phyloP scores from a whole-genome alignment of 2,329 filamentous ascomycete genomes.

The Trichoderma atrobrunneum region DNA sequence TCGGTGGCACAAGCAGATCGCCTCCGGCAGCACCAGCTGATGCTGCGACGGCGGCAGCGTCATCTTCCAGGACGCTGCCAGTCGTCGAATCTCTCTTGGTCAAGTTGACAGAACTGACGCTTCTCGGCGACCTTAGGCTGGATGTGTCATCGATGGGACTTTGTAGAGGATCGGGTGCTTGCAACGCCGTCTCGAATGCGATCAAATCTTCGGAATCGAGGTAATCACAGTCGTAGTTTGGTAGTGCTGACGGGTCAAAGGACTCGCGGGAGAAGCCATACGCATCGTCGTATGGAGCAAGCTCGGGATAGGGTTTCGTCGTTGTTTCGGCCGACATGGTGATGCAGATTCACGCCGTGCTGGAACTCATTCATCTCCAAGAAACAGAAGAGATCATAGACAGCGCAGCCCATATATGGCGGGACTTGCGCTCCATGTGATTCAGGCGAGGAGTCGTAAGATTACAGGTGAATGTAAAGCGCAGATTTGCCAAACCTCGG shows the following conservation, averaged over 20 bases:
- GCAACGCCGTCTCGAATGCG: conserved; percentile 76
- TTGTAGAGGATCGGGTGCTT: conserved; percentile 73
- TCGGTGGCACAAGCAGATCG: conserved; percentile 29
- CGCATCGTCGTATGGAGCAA: conserved; percentile 18
- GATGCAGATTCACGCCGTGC: background rate
- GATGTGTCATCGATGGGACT: conserved; percentile 53
- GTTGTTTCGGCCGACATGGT: background rate
- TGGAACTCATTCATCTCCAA: background rate
- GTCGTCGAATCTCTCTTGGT: conserved; percentile 42
- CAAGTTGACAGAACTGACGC: conserved; percentile 40
- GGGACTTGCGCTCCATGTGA: background rate
- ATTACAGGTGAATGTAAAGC: background rate
- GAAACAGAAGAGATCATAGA: background rate
- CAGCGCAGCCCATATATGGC: background rate
- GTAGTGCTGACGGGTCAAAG: conserved; percentile 68
- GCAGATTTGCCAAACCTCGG: background rate
- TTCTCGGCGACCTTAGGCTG: conserved; percentile 42
- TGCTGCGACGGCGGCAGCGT: conserved; percentile 37
- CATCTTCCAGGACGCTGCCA: conserved; percentile 31
- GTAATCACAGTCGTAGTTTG: conserved; percentile 80
- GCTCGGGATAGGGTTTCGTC: conserved; percentile 9
- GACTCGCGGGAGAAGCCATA: conserved; percentile 61
- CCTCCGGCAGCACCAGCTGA: conserved; percentile 40
- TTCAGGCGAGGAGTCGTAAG: background rate
- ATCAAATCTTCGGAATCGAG: conserved; percentile 67